Evolutionary conservation across 257 asterid genomes (phyloP).

Genomic region (Prunella vulgaris): DNA sequence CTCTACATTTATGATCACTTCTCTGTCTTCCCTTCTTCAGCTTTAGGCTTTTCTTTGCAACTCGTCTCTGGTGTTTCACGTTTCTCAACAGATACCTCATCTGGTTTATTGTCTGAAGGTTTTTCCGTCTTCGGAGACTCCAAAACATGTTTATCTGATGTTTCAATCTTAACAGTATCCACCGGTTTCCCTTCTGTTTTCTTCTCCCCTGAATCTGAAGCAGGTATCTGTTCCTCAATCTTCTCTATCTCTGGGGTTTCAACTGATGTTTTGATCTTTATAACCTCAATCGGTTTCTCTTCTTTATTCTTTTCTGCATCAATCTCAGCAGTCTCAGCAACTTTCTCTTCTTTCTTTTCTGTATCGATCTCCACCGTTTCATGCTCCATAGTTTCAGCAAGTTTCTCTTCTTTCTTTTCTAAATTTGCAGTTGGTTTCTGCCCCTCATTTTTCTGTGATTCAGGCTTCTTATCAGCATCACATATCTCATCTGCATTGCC

Average conservation of each 20-base stretch:
- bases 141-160: constrained; percentile 19
- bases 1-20: neutral
- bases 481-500: constrained; percentile 11
- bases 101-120: constrained; percentile 10
- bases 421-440: constrained; percentile 2
- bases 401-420: constrained; percentile 24
- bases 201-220: constrained; percentile 9
- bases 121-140: constrained; percentile 12
- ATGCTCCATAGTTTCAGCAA: neutral
- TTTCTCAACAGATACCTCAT: neutral
- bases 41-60: constrained; percentile 15
- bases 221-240: neutral
- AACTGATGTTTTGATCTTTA: neutral
- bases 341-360: neutral
- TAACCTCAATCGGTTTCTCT: constrained; percentile 8
- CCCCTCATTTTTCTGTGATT: constrained; percentile 7
- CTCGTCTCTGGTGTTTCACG: neutral
- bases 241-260: neutral
- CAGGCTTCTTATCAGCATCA: constrained; percentile 12
- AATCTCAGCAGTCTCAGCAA: neutral
- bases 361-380: neutral
- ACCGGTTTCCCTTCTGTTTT: constrained; percentile 19
- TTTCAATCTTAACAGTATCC: constrained; percentile 1
- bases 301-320: neutral
- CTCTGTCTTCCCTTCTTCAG: constrained; percentile 22